A percentile compares a stretch with the other conserved stretches of the same genome.
These are phyloP conservation scores for Heritiera littoralis DNA, from an alignment of 345 rosid genomes.

Conservation along the genomic window DNA sequence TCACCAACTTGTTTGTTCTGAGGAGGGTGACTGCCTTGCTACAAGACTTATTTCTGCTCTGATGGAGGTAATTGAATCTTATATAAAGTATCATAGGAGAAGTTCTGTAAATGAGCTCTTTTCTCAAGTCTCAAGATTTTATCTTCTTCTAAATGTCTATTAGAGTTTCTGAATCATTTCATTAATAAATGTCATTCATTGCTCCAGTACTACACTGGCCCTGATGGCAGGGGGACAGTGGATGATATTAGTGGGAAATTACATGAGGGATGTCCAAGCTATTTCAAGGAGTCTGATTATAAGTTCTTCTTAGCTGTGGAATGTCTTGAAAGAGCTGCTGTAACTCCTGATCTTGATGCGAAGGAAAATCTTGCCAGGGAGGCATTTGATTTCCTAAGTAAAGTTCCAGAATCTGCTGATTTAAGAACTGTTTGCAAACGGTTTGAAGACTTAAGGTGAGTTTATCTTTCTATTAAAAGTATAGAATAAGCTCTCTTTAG, in stretches of 20 bases:
- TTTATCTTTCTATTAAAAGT: conserved; percentile 32
- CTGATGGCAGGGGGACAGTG: conserved; percentile 98
- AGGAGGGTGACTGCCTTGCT: conserved; percentile 91
- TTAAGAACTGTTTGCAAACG: conserved; percentile 91
- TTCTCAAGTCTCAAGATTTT: conserved; percentile 11
- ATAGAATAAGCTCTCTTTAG: conserved; percentile 9
- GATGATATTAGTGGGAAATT: conserved; percentile 85
- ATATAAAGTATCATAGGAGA: not conserved
- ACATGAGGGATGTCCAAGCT: conserved; percentile 93
- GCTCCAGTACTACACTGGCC: conserved; percentile 89
- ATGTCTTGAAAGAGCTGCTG: conserved; percentile 87
- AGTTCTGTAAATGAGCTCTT: not conserved
- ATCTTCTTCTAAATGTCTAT: not conserved
- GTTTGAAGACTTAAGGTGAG: conserved; percentile 91
- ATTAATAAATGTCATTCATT: conserved; percentile 23
- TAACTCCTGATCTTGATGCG: conserved; percentile 60
- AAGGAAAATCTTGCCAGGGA: conserved; percentile 87
- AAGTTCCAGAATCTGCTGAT: conserved; percentile 95
- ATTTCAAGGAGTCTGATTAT: conserved; percentile 93
- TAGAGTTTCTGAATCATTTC: not conserved
- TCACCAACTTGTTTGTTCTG: conserved; percentile 90
- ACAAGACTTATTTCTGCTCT: conserved; percentile 80
- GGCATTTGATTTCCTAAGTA: conserved; percentile 80
- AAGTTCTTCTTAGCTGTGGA: conserved; percentile 98
- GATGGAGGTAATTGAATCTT: conserved; percentile 71